Conservation (phyloP, 345 rosid genomes). For the Chamaenerion angustifolium region DNA sequence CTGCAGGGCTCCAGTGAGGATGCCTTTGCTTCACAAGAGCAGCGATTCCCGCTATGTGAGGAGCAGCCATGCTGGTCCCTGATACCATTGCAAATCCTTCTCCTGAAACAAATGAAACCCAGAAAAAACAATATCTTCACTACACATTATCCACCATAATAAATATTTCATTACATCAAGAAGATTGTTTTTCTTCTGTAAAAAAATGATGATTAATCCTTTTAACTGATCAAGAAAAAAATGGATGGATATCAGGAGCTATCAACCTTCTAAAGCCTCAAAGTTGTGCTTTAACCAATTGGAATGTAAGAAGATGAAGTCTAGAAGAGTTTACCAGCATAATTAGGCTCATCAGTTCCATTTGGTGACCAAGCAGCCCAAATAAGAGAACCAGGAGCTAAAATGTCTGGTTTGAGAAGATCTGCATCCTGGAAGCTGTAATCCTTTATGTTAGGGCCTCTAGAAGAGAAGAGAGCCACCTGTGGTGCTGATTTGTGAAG, state of each 20-base stretch:
- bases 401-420: slow-evolving; percentile 95
- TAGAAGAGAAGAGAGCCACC: slow-evolving; percentile 88
- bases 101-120: slow-evolving; percentile 30
- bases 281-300: too few relatives aligned
- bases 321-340: slow-evolving; percentile 35
- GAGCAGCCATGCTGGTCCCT: slow-evolving; percentile 99
- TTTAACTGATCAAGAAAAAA: too few relatives aligned
- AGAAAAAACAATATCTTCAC: too few relatives aligned
- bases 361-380: slow-evolving; percentile 99
- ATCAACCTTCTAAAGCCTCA: too few relatives aligned
- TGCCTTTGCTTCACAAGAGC: slow-evolving; percentile 96
- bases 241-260: too few relatives aligned
- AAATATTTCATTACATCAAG: too few relatives aligned
- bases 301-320: background rate
- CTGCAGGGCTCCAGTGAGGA: slow-evolving; percentile 96
- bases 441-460: slow-evolving; percentile 95
- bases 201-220: too few relatives aligned
- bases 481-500: slow-evolving; percentile 98
- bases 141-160: too few relatives aligned
- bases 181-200: too few relatives aligned
- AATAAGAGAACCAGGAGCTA: slow-evolving; percentile 93
- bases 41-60: slow-evolving; percentile 97
- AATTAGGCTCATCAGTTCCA: slow-evolving; percentile 95
- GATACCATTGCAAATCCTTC: slow-evolving; percentile 94
- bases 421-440: slow-evolving; percentile 93